Percentiles rank a stretch among this genome's conserved stretches.
Evolutionary conservation across 2,329 filamentous ascomycete species (phyloP).

Genomic region (Hymenoscyphus occultus): DNA sequence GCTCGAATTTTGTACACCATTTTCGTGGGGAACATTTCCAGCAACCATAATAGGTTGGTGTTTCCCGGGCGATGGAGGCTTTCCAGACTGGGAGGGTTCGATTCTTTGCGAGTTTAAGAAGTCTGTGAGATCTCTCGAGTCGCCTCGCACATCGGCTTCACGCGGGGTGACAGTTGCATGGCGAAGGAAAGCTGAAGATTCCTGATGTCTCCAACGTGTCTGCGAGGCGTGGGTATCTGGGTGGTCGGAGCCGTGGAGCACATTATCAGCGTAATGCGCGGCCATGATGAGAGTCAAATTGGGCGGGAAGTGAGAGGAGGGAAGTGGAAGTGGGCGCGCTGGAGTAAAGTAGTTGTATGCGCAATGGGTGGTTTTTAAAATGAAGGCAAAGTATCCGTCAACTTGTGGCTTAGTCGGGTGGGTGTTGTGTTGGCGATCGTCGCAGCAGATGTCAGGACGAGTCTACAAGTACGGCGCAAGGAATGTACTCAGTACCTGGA

Average conservation of each 20-base stretch:
- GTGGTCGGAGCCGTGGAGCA: constrained; percentile 30
- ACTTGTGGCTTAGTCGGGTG: background rate
- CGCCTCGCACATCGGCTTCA: constrained; percentile 42
- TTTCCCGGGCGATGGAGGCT: constrained; percentile 33
- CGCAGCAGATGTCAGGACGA: background rate
- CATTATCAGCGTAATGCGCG: constrained; percentile 27
- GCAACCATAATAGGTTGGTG: constrained; percentile 47
- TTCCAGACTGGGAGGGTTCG: constrained; percentile 29
- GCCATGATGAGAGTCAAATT: constrained; percentile 25
- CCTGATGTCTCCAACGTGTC: constrained; percentile 61
- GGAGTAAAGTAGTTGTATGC: background rate
- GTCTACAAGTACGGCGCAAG: background rate
- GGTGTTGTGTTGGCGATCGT: background rate
- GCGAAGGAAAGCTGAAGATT: constrained; percentile 52
- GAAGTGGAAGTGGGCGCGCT: background rate
- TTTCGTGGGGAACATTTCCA: constrained; percentile 24
- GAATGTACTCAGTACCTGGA: background rate
- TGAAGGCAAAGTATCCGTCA: background rate
- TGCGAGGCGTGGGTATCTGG: constrained; percentile 54
- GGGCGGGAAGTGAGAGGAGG: no score
- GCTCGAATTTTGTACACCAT: constrained; percentile 8
- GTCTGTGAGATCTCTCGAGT: constrained; percentile 51
- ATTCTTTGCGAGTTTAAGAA: constrained; percentile 56
- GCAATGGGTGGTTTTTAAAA: constrained; percentile 2
- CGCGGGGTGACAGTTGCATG: constrained; percentile 33